These are phyloP conservation scores for Yarrowia hollandica DNA, from an alignment of 805 yeast species.

Conservation along the genomic window DNA sequence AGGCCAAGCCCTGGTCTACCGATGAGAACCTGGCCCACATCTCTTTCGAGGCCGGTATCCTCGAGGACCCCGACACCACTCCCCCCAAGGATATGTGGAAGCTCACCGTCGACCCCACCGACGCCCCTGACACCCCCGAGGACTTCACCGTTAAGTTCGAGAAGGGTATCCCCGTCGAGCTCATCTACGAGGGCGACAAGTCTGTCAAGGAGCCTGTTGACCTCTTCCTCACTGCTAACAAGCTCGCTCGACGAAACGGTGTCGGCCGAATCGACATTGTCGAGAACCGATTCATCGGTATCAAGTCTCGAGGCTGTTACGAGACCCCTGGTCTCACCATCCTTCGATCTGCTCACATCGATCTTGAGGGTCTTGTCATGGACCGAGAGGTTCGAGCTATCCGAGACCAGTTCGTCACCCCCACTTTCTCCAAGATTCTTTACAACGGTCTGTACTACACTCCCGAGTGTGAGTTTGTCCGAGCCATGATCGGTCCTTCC, in stretches of 20 bases:
- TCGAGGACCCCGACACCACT: constrained; percentile 97
- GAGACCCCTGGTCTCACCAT: constrained; percentile 98
- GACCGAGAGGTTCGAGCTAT: constrained; percentile 97
- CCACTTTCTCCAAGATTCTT: constrained; percentile 81
- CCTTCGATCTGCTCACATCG: constrained; percentile 91
- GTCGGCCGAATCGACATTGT: constrained; percentile 99
- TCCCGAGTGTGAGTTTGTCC: constrained; percentile 96
- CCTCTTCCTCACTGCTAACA: constrained; percentile 86
- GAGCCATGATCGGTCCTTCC: constrained; percentile 77
- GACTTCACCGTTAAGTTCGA: constrained; percentile 77
- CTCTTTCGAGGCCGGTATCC: constrained; percentile 98
- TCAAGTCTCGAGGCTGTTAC: constrained; percentile 98
- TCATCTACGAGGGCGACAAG: constrained; percentile 61
- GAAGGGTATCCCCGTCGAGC: constrained; percentile 85
- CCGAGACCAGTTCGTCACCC: constrained; percentile 95
- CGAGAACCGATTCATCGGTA: constrained; percentile 98
- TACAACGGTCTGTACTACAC: constrained; percentile 98
- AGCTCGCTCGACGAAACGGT: constrained; percentile 97
- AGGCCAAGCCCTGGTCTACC: constrained; percentile 99
- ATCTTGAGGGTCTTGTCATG: constrained; percentile 92
- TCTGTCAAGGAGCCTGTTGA: constrained; percentile 84
- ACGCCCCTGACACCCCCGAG: constrained; percentile 94
- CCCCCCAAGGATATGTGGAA: constrained; percentile 99
- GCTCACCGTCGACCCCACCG: constrained; percentile 90
- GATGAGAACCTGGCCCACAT: constrained; percentile 99